Percentiles rank a stretch among this genome's conserved stretches.
phyloP scores from a whole-genome alignment of 805 yeast genomes.

The Suhomyces prunicola region DNA sequence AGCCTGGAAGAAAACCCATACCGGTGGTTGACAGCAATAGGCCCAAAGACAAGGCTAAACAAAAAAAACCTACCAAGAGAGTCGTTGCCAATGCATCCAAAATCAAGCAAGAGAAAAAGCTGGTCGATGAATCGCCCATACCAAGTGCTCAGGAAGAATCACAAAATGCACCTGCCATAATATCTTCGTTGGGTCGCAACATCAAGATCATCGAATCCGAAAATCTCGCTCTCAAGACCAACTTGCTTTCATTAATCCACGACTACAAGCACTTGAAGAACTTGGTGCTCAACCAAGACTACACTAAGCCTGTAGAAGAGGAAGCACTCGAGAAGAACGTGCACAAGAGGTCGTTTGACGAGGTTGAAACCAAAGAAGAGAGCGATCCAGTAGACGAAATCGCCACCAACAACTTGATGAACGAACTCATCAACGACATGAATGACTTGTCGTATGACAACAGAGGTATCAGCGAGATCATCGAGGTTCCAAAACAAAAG shows the following conservation, averaged over 20 bases:
- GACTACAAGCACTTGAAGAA: constrained; percentile 38
- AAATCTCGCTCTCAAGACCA: constrained; percentile 33
- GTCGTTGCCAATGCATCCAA: background rate
- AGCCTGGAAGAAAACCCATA: constrained; percentile 59
- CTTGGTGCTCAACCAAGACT: constrained; percentile 20
- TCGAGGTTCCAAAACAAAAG: background rate
- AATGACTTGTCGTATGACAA: constrained; percentile 22
- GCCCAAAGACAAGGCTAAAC: constrained; percentile 5
- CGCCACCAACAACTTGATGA: constrained; percentile 17
- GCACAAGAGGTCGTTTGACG: constrained; percentile 19
- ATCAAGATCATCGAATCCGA: constrained; percentile 27
- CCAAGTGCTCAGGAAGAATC: background rate
- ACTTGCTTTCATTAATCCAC: constrained; percentile 34
- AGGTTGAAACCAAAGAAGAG: constrained; percentile 17
- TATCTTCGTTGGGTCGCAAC: constrained; percentile 5
- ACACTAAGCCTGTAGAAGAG: constrained; percentile 1
- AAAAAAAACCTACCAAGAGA: constrained; percentile 3
- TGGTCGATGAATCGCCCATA: background rate
- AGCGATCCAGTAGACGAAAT: constrained; percentile 5
- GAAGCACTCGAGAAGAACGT: constrained; percentile 3
- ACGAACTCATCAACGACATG: constrained; percentile 26
- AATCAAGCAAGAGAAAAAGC: background rate
- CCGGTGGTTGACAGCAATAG: constrained; percentile 5
- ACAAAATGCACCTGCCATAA: background rate
- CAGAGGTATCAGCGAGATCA: background rate